These are phyloP conservation scores for Hemerocallis citrina DNA, from an alignment of 106 monocot species.

Conservation along the genomic window DNA sequence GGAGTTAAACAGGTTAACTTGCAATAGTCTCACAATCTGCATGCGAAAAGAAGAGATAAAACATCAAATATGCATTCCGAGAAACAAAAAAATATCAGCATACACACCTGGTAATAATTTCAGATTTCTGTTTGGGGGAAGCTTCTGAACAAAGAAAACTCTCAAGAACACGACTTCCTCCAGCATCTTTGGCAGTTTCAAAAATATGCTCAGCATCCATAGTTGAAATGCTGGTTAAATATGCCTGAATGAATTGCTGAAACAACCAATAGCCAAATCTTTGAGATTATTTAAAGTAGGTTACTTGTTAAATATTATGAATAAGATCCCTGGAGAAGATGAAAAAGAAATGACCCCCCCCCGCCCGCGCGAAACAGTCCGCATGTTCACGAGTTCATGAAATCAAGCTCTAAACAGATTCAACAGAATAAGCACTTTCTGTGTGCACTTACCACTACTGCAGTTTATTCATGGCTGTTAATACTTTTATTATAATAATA, in stretches of 20 bases:
- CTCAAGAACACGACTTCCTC: constrained; percentile 51
- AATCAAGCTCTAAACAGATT: too few relatives aligned
- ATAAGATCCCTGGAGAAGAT: background rate
- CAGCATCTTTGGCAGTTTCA: constrained; percentile 55
- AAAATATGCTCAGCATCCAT: constrained; percentile 35
- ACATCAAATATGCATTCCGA: background rate
- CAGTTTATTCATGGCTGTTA: too few relatives aligned
- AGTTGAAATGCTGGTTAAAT: constrained; percentile 28
- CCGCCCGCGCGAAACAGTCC: too few relatives aligned
- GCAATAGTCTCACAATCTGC: background rate
- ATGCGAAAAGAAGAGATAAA: background rate
- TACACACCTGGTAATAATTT: constrained; percentile 4
- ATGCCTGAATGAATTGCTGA: constrained; percentile 33
- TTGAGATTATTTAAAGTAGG: background rate
- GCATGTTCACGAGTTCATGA: too few relatives aligned
- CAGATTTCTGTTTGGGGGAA: constrained; percentile 29
- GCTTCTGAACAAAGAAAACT: constrained; percentile 55
- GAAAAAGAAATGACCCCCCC: too few relatives aligned
- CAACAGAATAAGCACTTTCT: too few relatives aligned
- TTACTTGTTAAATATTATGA: background rate
- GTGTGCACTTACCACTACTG: too few relatives aligned
- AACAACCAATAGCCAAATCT: background rate
- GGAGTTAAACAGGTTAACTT: background rate
- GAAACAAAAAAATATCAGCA: background rate
- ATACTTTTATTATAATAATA: too few relatives aligned